phyloP scores from a whole-genome alignment of 2,329 filamentous ascomycete species.

The Albophoma yamanashiensis region DNA sequence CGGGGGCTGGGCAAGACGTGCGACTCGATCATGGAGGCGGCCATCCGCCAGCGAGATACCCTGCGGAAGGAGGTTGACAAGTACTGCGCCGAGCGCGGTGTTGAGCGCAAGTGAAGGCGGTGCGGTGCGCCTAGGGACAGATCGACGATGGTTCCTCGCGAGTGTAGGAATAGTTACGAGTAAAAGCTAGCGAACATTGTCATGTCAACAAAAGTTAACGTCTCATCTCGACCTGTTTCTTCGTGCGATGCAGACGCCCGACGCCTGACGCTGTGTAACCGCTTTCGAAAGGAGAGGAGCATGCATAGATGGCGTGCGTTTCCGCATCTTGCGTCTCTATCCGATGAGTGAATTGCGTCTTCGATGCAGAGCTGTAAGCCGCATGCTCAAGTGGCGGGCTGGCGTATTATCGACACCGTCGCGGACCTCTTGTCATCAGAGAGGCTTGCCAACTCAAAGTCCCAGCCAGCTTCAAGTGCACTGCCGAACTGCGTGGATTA shows the following conservation, averaged over 20 bases:
- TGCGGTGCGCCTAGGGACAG: not conserved
- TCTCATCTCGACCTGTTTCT: not conserved
- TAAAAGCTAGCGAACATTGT: not conserved
- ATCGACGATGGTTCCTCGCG: not conserved
- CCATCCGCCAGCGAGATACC: conserved; percentile 51
- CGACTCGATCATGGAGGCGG: conserved; percentile 56
- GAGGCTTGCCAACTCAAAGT: not conserved
- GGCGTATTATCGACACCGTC: not conserved
- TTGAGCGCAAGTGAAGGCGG: conserved; percentile 10
- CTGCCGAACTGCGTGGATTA: not conserved
- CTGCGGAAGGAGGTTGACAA: conserved; percentile 64
- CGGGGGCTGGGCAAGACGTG: conserved; percentile 33
- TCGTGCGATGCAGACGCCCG: not conserved
- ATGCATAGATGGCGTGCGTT: not conserved
- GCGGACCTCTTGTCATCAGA: not conserved
- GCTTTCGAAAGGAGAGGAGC: not conserved
- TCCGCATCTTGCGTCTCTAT: not conserved
- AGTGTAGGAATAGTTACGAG: not conserved
- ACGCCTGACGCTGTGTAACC: not conserved
- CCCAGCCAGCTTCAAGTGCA: too few relatives aligned
- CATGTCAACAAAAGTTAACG: not conserved
- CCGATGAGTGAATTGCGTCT: not conserved
- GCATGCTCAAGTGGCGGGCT: not conserved
- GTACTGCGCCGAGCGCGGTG: conserved; percentile 56
- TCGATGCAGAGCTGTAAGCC: not conserved